Conservation (phyloP, 2,329 filamentous ascomycete species). For the Xylaria sp. region DNA sequence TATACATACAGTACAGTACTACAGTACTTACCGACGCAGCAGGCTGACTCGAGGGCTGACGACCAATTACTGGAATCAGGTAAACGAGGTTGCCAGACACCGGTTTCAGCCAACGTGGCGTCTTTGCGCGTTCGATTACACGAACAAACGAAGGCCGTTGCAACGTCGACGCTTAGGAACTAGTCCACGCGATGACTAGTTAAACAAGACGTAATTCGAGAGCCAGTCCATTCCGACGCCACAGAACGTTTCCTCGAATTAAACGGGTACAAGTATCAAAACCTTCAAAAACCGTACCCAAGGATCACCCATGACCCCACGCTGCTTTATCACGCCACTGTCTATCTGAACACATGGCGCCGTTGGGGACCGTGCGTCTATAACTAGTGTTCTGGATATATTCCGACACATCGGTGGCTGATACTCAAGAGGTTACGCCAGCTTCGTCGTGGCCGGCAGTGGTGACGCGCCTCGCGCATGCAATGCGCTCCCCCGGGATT, state of each 20-base stretch:
- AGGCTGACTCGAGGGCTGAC: too few species aligned
- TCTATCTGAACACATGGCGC: not conserved
- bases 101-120: not conserved
- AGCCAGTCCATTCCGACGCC: not conserved
- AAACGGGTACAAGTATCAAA: not conserved
- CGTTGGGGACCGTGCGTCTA: not conserved
- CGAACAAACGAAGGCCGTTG: not conserved
- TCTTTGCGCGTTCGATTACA: not conserved
- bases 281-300: too few species aligned
- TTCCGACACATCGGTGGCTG: not conserved
- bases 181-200: not conserved
- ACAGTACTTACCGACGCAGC: too few species aligned
- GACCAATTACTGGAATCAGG: too few species aligned
- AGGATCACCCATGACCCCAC: not conserved
- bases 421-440: not conserved
- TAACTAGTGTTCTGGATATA: not conserved
- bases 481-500: too few species aligned
- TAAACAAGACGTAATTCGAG: not conserved
- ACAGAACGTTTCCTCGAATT: not conserved
- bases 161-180: not conserved
- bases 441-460: too few species aligned
- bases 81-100: not conserved
- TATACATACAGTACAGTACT: too few species aligned
- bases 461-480: not conserved
- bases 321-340: not conserved